phyloP scores from a whole-genome alignment of 1,284 basidiomycete species.

The Flammula alnicola region DNA sequence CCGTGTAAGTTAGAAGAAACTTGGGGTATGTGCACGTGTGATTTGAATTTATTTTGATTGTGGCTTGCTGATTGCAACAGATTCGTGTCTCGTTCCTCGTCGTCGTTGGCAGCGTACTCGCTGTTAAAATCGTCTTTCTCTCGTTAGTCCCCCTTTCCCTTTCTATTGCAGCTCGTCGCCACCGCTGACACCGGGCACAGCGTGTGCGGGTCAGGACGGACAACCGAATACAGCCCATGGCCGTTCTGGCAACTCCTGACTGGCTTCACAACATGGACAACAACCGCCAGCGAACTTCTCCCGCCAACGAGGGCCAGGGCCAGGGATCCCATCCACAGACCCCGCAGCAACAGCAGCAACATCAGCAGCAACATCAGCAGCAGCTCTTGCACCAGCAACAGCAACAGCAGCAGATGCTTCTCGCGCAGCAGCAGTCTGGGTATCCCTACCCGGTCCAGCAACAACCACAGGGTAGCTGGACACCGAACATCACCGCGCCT shows the following conservation, averaged over 20 bases:
- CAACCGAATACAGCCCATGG: constrained; percentile 58
- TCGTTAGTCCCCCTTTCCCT: constrained; percentile 14
- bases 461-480: constrained; percentile 65
- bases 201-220: constrained; percentile 19
- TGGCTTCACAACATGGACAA: constrained; percentile 67
- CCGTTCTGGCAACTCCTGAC: constrained; percentile 74
- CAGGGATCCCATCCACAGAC: constrained; percentile 23
- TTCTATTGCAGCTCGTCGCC: constrained; percentile 12
- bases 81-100: constrained; percentile 34
- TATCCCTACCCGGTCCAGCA: constrained; percentile 51
- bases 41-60: constrained; percentile 39
- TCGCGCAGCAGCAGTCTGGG: constrained; percentile 37
- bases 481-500: constrained; percentile 60
- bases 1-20: no score
- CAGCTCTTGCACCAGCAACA: constrained; percentile 24
- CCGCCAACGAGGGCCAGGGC: constrained; percentile 40
- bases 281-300: constrained; percentile 60
- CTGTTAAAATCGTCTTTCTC: constrained; percentile 21
- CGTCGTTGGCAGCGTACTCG: constrained; percentile 37
- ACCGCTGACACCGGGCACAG: constrained; percentile 7
- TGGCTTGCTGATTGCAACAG: constrained; percentile 44
- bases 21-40: constrained; percentile 27
- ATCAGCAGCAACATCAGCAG: no score
- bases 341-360: constrained; percentile 27
- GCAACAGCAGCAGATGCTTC: constrained; percentile 24